Conservation (phyloP, 495 filamentous ascomycete genomes). For the Jackrogersella multiformis region DNA sequence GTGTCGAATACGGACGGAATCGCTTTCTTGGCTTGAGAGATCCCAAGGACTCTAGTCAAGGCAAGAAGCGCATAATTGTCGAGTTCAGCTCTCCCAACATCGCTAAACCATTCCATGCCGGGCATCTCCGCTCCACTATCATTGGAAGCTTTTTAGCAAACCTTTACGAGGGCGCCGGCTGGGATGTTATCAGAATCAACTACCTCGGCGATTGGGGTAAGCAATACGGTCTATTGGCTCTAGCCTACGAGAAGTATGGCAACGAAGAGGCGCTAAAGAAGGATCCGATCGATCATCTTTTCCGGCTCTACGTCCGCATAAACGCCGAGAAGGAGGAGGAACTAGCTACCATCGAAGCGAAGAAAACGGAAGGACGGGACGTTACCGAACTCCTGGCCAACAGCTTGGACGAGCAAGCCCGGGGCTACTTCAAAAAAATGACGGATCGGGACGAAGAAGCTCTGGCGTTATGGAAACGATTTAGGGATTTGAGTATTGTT, state of each 20-base stretch:
- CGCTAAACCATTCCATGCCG: conserved; percentile 74
- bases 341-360: conserved; percentile 60
- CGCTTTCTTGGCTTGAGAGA: conserved; percentile 71
- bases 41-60: conserved; percentile 72
- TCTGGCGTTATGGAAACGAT: conserved; percentile 82
- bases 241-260: conserved; percentile 68
- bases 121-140: conserved; percentile 72
- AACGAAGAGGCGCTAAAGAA: conserved; percentile 63
- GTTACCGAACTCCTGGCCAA: conserved; percentile 58
- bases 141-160: conserved; percentile 72
- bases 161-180: conserved; percentile 66
- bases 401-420: conserved; percentile 69
- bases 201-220: conserved; percentile 77
- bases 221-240: conserved; percentile 69
- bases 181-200: conserved; percentile 71
- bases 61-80: conserved; percentile 69
- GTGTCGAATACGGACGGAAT: conserved; percentile 72
- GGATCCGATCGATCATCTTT: conserved; percentile 72
- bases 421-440: conserved; percentile 91
- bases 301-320: conserved; percentile 71
- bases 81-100: conserved; percentile 61
- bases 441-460: conserved; percentile 80
- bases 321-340: conserved; percentile 65
- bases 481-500: conserved; percentile 88
- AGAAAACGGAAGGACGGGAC: conserved; percentile 61